Conservation (phyloP, 768 basidiomycete genomes). For the Cystobasidium ongulense region DNA sequence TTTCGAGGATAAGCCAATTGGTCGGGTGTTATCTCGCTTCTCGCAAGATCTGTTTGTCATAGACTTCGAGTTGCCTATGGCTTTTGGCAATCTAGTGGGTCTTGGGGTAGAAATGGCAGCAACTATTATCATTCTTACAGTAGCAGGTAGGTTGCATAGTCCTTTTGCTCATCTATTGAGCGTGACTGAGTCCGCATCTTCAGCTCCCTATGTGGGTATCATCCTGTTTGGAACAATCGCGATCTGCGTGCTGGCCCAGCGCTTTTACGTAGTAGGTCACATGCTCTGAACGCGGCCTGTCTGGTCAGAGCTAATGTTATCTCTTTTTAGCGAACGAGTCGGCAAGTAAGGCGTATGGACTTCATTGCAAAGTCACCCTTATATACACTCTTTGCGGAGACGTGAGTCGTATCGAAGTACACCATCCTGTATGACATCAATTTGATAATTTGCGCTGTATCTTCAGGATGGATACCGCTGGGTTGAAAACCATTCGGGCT, state of each 20-base stretch:
- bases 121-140: not conserved
- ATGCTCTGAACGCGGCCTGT: not conserved
- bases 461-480: slow-evolving; percentile 22
- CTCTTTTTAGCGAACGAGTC: slow-evolving; percentile 19
- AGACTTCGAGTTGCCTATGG: slow-evolving; percentile 19
- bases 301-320: not conserved
- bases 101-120: slow-evolving; percentile 12
- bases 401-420: not conserved
- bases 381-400: slow-evolving; percentile 28
- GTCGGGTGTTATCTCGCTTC: slow-evolving; percentile 19
- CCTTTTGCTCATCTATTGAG: not conserved
- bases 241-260: not conserved
- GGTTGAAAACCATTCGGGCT: slow-evolving; percentile 21
- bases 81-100: not conserved
- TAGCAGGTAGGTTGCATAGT: not conserved
- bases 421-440: not conserved
- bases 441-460: not conserved
- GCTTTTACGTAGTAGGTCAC: slow-evolving; percentile 17
- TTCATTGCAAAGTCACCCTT: slow-evolving; percentile 27
- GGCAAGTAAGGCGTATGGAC: slow-evolving; percentile 26
- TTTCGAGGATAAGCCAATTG: slow-evolving; percentile 26
- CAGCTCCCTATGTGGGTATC: slow-evolving; percentile 27
- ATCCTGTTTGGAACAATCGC: slow-evolving; percentile 1
- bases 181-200: not conserved
- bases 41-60: slow-evolving; percentile 29